Evolutionary conservation across 2,329 filamentous ascomycete genomes (phyloP).

Genomic region (Berkeleyomyces rouxiae): DNA sequence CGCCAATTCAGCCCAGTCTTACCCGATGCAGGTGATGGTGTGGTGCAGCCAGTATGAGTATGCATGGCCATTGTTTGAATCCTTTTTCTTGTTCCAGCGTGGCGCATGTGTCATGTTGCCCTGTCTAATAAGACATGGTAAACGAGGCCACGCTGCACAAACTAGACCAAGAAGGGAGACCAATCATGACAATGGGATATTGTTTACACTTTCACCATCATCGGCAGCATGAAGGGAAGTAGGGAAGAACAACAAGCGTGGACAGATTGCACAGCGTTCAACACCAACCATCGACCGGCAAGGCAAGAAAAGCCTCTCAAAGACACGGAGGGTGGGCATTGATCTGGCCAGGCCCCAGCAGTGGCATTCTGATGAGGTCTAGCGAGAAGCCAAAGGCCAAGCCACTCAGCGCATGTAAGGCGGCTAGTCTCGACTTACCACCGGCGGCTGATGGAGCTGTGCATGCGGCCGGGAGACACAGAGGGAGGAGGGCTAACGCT

Average conservation of each 20-base stretch:
- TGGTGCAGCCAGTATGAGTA: neutral
- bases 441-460: constrained; percentile 32
- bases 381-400: neutral
- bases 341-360: neutral
- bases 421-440: constrained; percentile 29
- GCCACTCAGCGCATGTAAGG: neutral
- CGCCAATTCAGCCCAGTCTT: neutral
- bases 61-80: neutral
- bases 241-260: neutral
- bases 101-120: neutral
- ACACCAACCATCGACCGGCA: neutral
- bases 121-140: neutral
- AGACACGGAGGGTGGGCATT: neutral
- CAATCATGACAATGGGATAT: too few species aligned
- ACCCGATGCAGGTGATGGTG: neutral
- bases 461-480: constrained; percentile 45
- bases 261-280: neutral
- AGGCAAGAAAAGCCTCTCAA: neutral
- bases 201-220: neutral
- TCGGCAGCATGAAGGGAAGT: neutral
- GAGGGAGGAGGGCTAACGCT: constrained; percentile 56
- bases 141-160: neutral
- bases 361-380: constrained; percentile 1
- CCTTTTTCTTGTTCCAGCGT: neutral
- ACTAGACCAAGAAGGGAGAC: neutral